A percentile compares a stretch with the other conserved stretches of the same genome.
These are phyloP conservation scores for Torulaspora quercuum DNA, from an alignment of 805 yeast species.

Conservation along the genomic window DNA sequence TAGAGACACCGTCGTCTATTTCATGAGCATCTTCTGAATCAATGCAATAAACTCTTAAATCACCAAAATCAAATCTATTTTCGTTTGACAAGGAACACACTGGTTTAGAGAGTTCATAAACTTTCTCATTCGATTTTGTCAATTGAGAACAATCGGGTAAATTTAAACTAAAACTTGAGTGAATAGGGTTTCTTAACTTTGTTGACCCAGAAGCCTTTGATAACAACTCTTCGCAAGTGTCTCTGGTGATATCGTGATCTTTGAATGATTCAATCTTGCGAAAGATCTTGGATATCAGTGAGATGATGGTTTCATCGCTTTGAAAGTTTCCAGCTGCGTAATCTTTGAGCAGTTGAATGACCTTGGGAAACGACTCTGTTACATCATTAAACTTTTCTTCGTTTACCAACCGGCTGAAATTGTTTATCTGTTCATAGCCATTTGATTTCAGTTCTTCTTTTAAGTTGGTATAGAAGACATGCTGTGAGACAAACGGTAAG, in stretches of 20 bases:
- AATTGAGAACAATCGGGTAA: conserved; percentile 47
- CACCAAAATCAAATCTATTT: conserved; percentile 41
- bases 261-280: conserved; percentile 27
- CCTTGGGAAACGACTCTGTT: conserved; percentile 31
- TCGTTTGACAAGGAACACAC: conserved; percentile 9
- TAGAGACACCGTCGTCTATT: conserved; percentile 88
- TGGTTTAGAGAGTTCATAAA: conserved; percentile 28
- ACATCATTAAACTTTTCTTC: conserved; percentile 9
- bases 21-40: conserved; percentile 80
- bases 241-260: conserved; percentile 47
- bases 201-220: conserved; percentile 14
- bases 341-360: conserved; percentile 48
- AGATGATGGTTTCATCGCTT: conserved; percentile 45
- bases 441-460: conserved; percentile 28
- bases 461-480: conserved; percentile 36
- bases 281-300: conserved; percentile 45
- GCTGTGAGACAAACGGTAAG: conserved; percentile 41
- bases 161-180: conserved; percentile 46
- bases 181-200: conserved; percentile 47
- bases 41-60: conserved; percentile 69
- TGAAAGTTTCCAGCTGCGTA: conserved; percentile 53
- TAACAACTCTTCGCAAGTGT: conserved; percentile 52
- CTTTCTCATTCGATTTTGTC: conserved; percentile 43
- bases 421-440: conserved; percentile 21
- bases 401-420: conserved; percentile 29